phyloP scores from a whole-genome alignment of 2,329 filamentous ascomycete genomes.

The Xylaria sp. region DNA sequence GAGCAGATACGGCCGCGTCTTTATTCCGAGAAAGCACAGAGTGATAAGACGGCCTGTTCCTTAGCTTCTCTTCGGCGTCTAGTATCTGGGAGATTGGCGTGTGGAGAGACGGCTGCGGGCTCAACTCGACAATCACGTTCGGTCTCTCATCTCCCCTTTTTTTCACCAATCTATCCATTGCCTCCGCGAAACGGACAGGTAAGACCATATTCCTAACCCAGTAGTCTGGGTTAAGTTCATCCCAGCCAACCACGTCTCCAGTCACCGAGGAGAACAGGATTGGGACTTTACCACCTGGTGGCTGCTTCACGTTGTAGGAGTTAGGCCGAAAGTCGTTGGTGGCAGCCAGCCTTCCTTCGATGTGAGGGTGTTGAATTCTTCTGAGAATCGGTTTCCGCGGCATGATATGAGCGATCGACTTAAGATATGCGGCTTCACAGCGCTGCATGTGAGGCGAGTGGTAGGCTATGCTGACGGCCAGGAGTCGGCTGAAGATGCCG shows the following conservation, averaged over 20 bases:
- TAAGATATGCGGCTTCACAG: conserved; percentile 30
- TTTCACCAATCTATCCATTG: conserved; percentile 19
- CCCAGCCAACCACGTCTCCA: conserved; percentile 18
- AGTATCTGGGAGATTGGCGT: conserved; percentile 32
- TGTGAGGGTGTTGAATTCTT: conserved; percentile 16
- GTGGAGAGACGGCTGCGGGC: conserved; percentile 30
- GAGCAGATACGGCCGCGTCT: conserved; percentile 19
- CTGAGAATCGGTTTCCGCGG: conserved; percentile 15
- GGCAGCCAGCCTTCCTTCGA: conserved; percentile 8
- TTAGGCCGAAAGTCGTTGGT: not conserved
- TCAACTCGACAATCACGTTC: conserved; percentile 29
- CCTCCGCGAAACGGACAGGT: conserved; percentile 29
- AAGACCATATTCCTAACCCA: conserved; percentile 32
- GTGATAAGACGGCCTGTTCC: conserved; percentile 17
- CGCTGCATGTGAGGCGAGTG: conserved; percentile 40
- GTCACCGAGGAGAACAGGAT: conserved; percentile 32
- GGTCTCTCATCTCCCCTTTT: conserved; percentile 11
- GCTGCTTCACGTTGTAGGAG: conserved; percentile 4
- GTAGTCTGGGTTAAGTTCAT: conserved; percentile 25
- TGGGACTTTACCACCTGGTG: conserved; percentile 2
- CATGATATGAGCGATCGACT: conserved; percentile 25
- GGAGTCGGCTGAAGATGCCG: conserved; percentile 23
- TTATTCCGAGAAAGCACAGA: conserved; percentile 23
- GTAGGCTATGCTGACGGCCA: conserved; percentile 28
- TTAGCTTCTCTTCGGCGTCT: conserved; percentile 17